Conservation (phyloP, 1,284 basidiomycete genomes). For the Cystobasidiaceae sp. region DNA sequence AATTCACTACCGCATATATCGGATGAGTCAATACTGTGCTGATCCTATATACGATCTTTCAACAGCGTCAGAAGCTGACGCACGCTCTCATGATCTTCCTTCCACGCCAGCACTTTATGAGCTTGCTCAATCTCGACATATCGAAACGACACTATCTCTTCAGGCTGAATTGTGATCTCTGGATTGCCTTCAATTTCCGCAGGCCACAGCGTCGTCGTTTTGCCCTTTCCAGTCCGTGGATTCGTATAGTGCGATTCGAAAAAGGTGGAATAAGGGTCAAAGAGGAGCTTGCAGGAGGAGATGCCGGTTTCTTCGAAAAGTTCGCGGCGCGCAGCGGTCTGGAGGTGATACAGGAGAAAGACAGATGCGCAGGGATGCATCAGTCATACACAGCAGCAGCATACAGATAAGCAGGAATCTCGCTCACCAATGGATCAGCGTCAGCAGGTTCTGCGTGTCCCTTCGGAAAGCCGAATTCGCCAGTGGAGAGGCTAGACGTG, state of each 20-base stretch:
- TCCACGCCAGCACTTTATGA: background rate
- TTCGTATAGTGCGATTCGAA: constrained; percentile 14
- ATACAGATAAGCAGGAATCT: background rate
- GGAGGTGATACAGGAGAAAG: background rate
- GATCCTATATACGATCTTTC: too few relatives aligned
- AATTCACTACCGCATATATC: too few relatives aligned
- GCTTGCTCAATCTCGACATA: constrained; percentile 4
- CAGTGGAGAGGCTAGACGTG: constrained; percentile 1
- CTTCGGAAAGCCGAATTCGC: constrained; percentile 21
- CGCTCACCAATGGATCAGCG: background rate
- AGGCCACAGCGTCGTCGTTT: constrained; percentile 8
- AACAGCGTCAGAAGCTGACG: background rate
- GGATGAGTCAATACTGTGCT: too few relatives aligned
- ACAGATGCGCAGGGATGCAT: background rate
- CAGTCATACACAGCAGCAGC: background rate
- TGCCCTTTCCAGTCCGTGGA: constrained; percentile 1
- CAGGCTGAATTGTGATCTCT: constrained; percentile 15
- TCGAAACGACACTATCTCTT: constrained; percentile 14
- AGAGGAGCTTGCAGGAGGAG: background rate
- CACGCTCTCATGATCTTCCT: background rate
- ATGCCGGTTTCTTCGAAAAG: constrained; percentile 21
- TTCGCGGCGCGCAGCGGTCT: constrained; percentile 15
- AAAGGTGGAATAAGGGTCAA: constrained; percentile 2
- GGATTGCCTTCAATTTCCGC: background rate
- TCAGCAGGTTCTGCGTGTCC: constrained; percentile 12